Conservation (phyloP, 108 stramenopile species). For the Skeletonema tropicum region DNA sequence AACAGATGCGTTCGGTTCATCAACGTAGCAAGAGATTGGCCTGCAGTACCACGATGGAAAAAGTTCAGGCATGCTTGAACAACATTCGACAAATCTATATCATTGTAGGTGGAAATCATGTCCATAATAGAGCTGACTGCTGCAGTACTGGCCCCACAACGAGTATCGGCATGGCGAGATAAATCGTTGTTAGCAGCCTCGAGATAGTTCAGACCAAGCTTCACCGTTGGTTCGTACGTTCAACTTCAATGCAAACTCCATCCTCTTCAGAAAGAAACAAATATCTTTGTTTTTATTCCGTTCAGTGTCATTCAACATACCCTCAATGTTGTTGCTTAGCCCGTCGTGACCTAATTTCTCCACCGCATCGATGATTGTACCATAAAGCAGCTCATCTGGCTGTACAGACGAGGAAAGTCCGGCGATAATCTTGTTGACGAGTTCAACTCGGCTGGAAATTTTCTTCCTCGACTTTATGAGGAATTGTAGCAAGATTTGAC, state of each 20-base stretch:
- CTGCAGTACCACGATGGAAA: neutral
- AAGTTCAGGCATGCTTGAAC: neutral
- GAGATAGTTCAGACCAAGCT: too few species aligned
- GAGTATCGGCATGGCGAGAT: too few species aligned
- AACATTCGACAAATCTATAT: too few species aligned
- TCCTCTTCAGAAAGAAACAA: conserved; percentile 7
- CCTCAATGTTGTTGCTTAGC: neutral
- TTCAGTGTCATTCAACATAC: neutral
- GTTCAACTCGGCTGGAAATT: neutral
- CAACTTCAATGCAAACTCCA: conserved; percentile 12
- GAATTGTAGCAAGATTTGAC: neutral
- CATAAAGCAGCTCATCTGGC: too few species aligned
- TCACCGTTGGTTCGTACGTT: neutral
- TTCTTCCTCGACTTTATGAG: neutral
- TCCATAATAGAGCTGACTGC: neutral
- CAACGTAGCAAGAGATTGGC: neutral
- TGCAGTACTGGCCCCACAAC: too few species aligned
- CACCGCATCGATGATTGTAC: too few species aligned
- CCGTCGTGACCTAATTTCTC: neutral
- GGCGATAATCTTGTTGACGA: too few species aligned
- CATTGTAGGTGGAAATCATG: neutral
- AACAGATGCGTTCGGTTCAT: too few species aligned
- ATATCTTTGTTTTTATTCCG: neutral
- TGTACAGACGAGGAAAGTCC: too few species aligned
- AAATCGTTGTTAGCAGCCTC: too few species aligned